phyloP scores from a whole-genome alignment of 768 basidiomycete species.

The Lactarius quietus region DNA sequence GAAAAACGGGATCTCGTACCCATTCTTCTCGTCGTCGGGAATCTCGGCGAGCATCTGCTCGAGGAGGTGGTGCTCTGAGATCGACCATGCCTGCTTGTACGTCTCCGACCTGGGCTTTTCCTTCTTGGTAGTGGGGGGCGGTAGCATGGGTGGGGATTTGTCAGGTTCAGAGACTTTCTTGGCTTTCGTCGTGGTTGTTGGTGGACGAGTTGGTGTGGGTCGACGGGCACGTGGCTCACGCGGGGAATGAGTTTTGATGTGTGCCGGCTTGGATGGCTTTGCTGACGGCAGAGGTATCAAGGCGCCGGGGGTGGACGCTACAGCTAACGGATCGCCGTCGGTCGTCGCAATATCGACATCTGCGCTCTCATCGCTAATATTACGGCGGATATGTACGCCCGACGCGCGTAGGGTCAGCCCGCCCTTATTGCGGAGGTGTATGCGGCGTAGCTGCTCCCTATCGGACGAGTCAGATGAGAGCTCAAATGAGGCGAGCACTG shows the following conservation, averaged over 20 bases:
- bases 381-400: too few relatives aligned
- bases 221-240: too few relatives aligned
- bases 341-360: conserved; percentile 43
- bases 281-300: conserved; percentile 9
- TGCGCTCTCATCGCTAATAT: too few relatives aligned
- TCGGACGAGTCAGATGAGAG: conserved; percentile 38
- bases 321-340: conserved; percentile 10
- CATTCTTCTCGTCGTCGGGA: conserved; percentile 70
- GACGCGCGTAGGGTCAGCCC: too few relatives aligned
- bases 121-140: conserved; percentile 6
- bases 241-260: background rate
- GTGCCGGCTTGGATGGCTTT: background rate
- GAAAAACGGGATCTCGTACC: conserved; percentile 44
- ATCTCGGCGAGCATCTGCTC: conserved; percentile 73
- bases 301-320: background rate
- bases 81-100: conserved; percentile 80
- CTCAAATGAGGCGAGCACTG: too few relatives aligned
- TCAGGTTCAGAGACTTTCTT: conserved; percentile 6
- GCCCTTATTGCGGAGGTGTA: too few relatives aligned
- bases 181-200: conserved; percentile 13
- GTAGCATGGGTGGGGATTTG: background rate
- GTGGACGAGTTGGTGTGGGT: too few relatives aligned
- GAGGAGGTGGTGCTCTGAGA: conserved; percentile 71
- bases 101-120: conserved; percentile 62
- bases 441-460: conserved; percentile 48